Conservation (phyloP, 2,329 filamentous ascomycete species). For the Fusarium temperatum region DNA sequence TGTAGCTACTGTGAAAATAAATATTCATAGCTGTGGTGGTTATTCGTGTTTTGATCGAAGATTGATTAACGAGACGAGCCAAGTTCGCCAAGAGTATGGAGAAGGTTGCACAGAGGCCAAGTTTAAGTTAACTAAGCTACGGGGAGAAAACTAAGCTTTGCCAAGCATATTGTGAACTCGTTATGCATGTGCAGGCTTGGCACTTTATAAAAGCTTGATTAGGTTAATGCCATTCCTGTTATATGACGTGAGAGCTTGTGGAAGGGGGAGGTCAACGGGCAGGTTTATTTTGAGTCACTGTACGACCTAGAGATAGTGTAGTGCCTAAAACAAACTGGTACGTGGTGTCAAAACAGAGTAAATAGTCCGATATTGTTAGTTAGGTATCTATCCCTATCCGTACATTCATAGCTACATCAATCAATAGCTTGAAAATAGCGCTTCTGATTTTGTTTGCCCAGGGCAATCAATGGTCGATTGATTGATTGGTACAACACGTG, state of each 20-base stretch:
- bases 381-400: no score
- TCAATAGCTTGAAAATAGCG: not conserved
- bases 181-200: slow-evolving; percentile 37
- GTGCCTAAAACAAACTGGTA: not conserved
- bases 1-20: not conserved
- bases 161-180: slow-evolving; percentile 38
- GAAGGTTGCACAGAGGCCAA: slow-evolving; percentile 32
- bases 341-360: not conserved
- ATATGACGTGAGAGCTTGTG: slow-evolving; percentile 12
- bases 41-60: not conserved
- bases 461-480: not conserved
- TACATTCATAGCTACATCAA: not conserved
- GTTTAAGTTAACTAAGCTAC: not conserved
- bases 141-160: slow-evolving; percentile 43
- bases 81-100: slow-evolving; percentile 34
- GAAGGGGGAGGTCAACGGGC: not conserved
- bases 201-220: slow-evolving; percentile 35
- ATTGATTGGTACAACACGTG: not conserved
- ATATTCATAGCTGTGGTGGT: not conserved
- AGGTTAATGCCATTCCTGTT: slow-evolving; percentile 8
- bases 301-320: not conserved
- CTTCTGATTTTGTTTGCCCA: not conserved
- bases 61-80: not conserved
- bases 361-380: no score
- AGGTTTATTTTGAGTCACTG: not conserved